Evolutionary conservation across 2,329 filamentous ascomycete genomes (phyloP).

Genomic region (Fusarium sp.): DNA sequence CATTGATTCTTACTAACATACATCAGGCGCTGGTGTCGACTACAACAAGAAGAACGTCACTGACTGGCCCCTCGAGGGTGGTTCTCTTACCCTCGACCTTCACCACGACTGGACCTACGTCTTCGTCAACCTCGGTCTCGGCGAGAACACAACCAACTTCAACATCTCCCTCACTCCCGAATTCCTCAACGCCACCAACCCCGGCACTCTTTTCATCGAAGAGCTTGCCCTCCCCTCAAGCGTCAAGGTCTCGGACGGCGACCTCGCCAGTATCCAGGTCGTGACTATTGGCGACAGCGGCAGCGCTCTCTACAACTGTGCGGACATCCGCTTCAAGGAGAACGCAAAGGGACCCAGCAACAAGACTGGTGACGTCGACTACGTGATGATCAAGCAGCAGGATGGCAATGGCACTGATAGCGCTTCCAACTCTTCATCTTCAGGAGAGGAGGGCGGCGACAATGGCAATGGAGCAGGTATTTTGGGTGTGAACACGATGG

Average conservation of each 20-base stretch:
- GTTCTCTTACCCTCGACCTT: conserved; percentile 60
- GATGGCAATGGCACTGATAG: conserved; percentile 34
- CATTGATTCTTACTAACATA: conserved; percentile 5
- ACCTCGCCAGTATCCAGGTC: conserved; percentile 75
- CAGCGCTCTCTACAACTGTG: conserved; percentile 78
- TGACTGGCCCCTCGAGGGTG: conserved; percentile 65
- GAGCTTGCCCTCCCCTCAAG: conserved; percentile 63
- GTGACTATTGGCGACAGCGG: conserved; percentile 70
- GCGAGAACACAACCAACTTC: conserved; percentile 69
- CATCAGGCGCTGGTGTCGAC: conserved; percentile 61
- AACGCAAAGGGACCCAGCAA: conserved; percentile 59
- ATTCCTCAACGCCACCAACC: conserved; percentile 69
- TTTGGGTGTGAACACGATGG: conserved; percentile 42
- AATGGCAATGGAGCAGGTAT: conserved; percentile 43
- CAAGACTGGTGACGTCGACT: conserved; percentile 58
- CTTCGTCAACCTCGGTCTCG: conserved; percentile 65
- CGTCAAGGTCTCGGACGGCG: conserved; percentile 67
- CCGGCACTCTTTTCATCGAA: conserved; percentile 75
- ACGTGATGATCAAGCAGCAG: conserved; percentile 51
- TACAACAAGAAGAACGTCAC: conserved; percentile 60
- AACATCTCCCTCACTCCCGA: conserved; percentile 74
- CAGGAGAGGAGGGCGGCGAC: conserved; percentile 15
- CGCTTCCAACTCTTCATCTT: conserved; percentile 33
- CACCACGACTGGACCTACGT: conserved; percentile 66
- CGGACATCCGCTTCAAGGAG: conserved; percentile 76